Conservation (phyloP, 805 yeast species). For the Yarrowia hollandica region DNA sequence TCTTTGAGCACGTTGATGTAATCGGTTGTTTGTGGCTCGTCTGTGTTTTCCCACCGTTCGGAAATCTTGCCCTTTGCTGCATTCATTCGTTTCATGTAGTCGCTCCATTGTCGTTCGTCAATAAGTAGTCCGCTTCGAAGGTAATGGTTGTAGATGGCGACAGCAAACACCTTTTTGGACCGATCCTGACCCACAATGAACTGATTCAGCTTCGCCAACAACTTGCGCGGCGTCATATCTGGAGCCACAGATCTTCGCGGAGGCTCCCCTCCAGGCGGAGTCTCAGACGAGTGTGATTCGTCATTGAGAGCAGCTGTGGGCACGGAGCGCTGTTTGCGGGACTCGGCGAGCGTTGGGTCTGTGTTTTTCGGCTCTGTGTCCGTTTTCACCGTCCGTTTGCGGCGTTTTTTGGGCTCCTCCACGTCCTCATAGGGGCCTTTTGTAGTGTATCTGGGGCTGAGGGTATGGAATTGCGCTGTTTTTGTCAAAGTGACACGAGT, state of each 20-base stretch:
- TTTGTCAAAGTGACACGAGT: background rate
- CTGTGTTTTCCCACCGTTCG: conserved; percentile 1
- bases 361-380: background rate
- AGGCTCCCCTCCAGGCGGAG: background rate
- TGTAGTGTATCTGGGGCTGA: background rate
- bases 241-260: conserved; percentile 24
- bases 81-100: background rate
- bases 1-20: background rate
- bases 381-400: background rate
- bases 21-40: background rate
- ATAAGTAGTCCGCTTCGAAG: conserved; percentile 39
- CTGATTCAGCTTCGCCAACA: conserved; percentile 50
- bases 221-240: conserved; percentile 46
- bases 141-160: conserved; percentile 61
- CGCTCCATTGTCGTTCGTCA: conserved; percentile 1
- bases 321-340: background rate
- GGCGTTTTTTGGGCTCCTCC: conserved; percentile 4
- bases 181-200: conserved; percentile 58
- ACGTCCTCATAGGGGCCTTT: conserved; percentile 10
- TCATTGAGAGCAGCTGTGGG: background rate
- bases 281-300: background rate
- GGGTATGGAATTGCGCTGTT: background rate
- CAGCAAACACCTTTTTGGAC: conserved; percentile 59
- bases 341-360: background rate
- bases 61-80: background rate